phyloP scores from a whole-genome alignment of 306 rosid genomes.

The Morella rubra region DNA sequence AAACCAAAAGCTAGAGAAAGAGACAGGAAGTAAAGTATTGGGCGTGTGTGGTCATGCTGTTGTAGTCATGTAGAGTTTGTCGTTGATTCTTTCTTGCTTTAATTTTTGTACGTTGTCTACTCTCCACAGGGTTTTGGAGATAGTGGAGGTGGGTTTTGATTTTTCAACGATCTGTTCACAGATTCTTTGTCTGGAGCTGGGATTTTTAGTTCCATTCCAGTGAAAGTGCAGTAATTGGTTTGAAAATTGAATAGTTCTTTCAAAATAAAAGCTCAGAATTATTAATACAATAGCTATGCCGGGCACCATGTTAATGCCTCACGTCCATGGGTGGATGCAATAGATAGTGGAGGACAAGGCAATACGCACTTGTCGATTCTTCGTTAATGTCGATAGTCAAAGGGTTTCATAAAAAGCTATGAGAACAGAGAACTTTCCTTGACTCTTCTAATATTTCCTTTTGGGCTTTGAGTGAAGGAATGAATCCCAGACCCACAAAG shows the following conservation, averaged over 20 bases:
- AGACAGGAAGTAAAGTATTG: background rate
- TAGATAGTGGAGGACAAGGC: background rate
- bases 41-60: background rate
- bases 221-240: no score
- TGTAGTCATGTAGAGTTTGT: background rate
- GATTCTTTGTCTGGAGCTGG: background rate
- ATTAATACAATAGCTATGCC: background rate
- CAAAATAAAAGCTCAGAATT: background rate
- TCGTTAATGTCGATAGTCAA: background rate
- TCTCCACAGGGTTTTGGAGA: slow-evolving; percentile 29
- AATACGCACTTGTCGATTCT: background rate
- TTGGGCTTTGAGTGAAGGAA: no score
- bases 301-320: background rate
- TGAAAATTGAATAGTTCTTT: no score
- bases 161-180: background rate
- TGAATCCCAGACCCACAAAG: no score
- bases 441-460: no score
- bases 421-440: no score
- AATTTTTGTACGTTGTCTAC: background rate
- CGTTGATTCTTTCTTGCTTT: background rate
- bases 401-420: no score
- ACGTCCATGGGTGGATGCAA: background rate
- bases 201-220: no score
- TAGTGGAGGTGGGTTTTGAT: slow-evolving; percentile 30
- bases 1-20: background rate